Conservation (phyloP, 1,284 basidiomycete genomes). For the Sanghuangporus weigelae region DNA sequence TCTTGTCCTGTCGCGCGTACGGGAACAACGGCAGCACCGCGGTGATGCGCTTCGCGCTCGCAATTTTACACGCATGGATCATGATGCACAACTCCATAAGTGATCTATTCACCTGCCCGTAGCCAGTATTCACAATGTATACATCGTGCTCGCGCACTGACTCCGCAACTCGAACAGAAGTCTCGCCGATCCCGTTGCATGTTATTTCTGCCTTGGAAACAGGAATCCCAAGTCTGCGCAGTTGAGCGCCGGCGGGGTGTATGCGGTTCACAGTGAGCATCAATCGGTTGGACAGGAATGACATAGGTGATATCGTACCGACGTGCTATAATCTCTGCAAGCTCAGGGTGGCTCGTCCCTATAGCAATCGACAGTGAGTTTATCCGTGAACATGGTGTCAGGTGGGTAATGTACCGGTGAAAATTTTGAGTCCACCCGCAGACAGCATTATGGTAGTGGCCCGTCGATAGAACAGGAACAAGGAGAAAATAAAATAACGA, state of each 20-base stretch:
- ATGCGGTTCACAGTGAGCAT: constrained; percentile 19
- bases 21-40: constrained; percentile 95
- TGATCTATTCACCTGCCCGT: constrained; percentile 81
- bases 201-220: constrained; percentile 82
- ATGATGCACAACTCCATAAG: constrained; percentile 98
- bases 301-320: constrained; percentile 48
- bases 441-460: constrained; percentile 51
- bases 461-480: background rate
- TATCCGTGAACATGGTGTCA: constrained; percentile 8
- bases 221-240: constrained; percentile 72
- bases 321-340: constrained; percentile 91
- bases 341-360: constrained; percentile 95
- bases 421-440: constrained; percentile 86
- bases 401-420: constrained; percentile 62
- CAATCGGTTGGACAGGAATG: constrained; percentile 11
- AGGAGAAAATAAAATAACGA: constrained; percentile 7
- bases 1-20: constrained; percentile 97
- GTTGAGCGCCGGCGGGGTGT: background rate
- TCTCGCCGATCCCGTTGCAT: constrained; percentile 90
- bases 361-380: background rate
- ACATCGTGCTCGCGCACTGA: constrained; percentile 98
- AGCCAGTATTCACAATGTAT: constrained; percentile 97
- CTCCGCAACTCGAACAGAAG: constrained; percentile 88
- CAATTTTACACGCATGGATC: constrained; percentile 99
- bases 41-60: constrained; percentile 92